phyloP scores from a whole-genome alignment of 176 grass and related monocot genomes.

The Bromus sterilis region DNA sequence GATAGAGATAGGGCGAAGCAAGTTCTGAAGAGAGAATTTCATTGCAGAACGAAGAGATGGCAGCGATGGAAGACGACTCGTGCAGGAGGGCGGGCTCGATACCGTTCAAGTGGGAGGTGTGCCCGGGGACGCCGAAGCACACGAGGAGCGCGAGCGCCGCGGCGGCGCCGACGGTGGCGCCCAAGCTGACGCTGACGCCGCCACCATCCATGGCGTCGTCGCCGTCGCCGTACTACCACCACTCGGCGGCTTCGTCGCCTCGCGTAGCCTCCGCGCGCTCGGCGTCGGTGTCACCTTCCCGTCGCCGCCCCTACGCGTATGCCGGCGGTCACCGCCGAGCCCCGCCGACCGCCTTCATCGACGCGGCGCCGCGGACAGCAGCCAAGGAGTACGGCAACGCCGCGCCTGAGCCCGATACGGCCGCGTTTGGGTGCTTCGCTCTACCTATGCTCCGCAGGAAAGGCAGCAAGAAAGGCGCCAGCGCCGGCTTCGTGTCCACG shows the following conservation, averaged over 20 bases:
- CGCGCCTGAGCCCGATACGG: neutral
- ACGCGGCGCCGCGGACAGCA: neutral
- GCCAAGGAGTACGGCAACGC: neutral
- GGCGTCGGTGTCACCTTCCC: conserved; percentile 36
- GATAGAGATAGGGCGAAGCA: neutral
- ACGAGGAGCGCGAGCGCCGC: conserved; percentile 15
- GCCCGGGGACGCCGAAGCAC: conserved; percentile 66
- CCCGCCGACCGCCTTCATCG: conserved; percentile 30
- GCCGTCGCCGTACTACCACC: conserved; percentile 22
- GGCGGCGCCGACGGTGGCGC: neutral
- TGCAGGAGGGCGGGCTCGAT: conserved; percentile 63
- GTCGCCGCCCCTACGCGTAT: neutral
- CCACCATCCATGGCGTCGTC: conserved; percentile 45
- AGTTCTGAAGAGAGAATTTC: neutral
- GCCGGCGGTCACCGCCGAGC: neutral
- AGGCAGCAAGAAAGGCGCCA: conserved; percentile 12
- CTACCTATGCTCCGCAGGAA: conserved; percentile 29
- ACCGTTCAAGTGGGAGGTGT: conserved; percentile 89
- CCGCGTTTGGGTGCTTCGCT: conserved; percentile 33
- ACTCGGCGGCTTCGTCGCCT: conserved; percentile 3
- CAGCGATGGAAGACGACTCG: conserved; percentile 54
- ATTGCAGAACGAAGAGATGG: neutral
- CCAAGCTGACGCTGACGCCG: conserved; percentile 44
- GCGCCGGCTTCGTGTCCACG: neutral
- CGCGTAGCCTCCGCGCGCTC: conserved; percentile 16